Conservation (phyloP, 1,284 basidiomycete genomes). For the Fomes fomentarius region DNA sequence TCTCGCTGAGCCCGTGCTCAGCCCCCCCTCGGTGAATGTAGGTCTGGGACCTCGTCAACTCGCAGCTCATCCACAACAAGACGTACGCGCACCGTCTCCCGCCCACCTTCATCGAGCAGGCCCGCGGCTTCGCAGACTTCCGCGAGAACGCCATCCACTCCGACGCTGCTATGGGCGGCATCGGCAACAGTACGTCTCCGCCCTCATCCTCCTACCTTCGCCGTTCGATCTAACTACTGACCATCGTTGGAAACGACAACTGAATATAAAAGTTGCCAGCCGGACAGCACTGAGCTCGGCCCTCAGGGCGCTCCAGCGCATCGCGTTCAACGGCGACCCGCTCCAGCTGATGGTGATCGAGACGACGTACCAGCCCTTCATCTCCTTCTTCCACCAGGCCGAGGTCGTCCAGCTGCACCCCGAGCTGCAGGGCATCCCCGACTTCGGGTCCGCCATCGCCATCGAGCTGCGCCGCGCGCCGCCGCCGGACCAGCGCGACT, state of each 20-base stretch:
- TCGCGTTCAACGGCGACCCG: conserved; percentile 78
- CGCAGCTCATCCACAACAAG: conserved; percentile 78
- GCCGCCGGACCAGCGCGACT: conserved; percentile 75
- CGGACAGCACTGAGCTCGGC: conserved; percentile 77
- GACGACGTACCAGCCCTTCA: conserved; percentile 88
- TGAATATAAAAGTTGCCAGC: conserved; percentile 81
- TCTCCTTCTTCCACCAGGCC: conserved; percentile 83
- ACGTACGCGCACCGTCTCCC: conserved; percentile 75
- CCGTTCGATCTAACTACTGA: background rate
- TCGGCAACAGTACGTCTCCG: conserved; percentile 68
- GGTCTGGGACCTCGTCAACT: conserved; percentile 80
- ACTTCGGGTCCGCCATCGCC: conserved; percentile 77
- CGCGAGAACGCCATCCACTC: conserved; percentile 83
- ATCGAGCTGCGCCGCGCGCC: conserved; percentile 79
- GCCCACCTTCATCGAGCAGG: conserved; percentile 69
- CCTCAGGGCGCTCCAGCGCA: conserved; percentile 68
- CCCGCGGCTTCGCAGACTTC: conserved; percentile 72
- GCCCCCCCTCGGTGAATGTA: too few species aligned
- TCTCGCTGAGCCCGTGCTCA: too few species aligned
- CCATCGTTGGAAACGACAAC: too few species aligned
- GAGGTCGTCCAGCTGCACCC: conserved; percentile 60
- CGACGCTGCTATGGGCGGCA: conserved; percentile 57
- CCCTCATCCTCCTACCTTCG: background rate
- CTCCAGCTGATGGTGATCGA: conserved; percentile 78
- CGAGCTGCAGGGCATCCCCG: conserved; percentile 65